phyloP scores from a whole-genome alignment of 306 rosid genomes.

The Lathyrus sativus region DNA sequence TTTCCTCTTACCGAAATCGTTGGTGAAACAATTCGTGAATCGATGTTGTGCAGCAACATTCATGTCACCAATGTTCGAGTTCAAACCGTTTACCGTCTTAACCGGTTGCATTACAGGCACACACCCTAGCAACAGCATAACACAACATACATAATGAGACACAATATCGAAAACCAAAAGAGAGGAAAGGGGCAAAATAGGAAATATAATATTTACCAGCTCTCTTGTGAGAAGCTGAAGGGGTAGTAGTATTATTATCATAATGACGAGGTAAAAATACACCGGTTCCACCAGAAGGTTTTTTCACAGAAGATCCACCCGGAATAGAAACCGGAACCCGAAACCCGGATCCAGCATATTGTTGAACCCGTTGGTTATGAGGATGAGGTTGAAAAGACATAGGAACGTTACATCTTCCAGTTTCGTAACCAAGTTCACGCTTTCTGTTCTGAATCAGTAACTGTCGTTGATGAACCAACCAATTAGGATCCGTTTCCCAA shows the following conservation, averaged over 20 bases:
- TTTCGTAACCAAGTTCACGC: conserved; percentile 35
- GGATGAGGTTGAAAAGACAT: conserved; percentile 27
- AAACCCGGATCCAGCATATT: conserved; percentile 28
- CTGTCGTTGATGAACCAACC: conserved; percentile 51
- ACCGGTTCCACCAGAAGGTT: conserved; percentile 71
- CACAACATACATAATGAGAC: not conserved
- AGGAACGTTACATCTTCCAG: conserved; percentile 40
- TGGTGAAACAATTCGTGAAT: conserved; percentile 34
- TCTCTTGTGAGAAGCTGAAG: conserved; percentile 57
- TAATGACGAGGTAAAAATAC: conserved; percentile 86
- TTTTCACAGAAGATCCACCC: conserved; percentile 51
- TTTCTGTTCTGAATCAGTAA: conserved; percentile 49
- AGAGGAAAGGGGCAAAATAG: not conserved
- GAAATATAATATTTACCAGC: conserved; percentile 35
- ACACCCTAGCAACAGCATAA: conserved; percentile 39
- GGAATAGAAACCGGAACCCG: conserved; percentile 25
- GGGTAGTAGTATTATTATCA: not conserved
- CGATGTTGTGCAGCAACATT: conserved; percentile 36
- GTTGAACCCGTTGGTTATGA: conserved; percentile 38
- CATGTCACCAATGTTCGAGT: conserved; percentile 47
- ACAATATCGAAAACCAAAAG: not conserved
- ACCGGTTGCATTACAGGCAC: conserved; percentile 53
- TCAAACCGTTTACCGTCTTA: conserved; percentile 54
- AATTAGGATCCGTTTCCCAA: conserved; percentile 41
- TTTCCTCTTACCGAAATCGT: conserved; percentile 49